Conservation (phyloP, 805 yeast genomes). For the Scheffersomyces ergatensis region DNA sequence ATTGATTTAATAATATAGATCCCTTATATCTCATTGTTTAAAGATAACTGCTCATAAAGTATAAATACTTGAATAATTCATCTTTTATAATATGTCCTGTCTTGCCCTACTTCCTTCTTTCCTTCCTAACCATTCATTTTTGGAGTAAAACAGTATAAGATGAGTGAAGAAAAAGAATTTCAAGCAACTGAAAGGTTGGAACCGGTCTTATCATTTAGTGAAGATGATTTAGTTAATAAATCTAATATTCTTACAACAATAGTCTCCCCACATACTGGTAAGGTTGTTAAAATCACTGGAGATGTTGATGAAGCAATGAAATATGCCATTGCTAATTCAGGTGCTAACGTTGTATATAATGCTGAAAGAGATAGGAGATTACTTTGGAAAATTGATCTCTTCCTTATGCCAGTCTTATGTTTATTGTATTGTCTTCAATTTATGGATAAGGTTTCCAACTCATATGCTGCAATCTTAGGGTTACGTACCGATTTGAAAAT, state of each 20-base stretch:
- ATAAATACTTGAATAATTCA: too few species aligned
- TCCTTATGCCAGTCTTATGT: conserved; percentile 24
- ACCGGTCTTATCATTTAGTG: conserved; percentile 5
- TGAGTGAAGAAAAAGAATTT: background rate
- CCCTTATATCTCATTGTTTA: too few species aligned
- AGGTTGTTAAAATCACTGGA: conserved; percentile 22
- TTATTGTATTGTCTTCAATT: conserved; percentile 24
- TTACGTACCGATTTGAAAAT: conserved; percentile 34
- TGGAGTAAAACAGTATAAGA: background rate
- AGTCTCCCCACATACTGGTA: conserved; percentile 17
- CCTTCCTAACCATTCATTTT: too few species aligned
- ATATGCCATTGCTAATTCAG: conserved; percentile 21
- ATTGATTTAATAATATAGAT: too few species aligned
- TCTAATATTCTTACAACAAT: conserved; percentile 7
- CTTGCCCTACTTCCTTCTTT: too few species aligned
- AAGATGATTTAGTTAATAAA: conserved; percentile 4
- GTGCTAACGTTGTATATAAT: conserved; percentile 11
- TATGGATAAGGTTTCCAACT: conserved; percentile 37
- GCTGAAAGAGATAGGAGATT: conserved; percentile 14
- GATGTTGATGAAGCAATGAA: conserved; percentile 42
- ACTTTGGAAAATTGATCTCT: conserved; percentile 20
- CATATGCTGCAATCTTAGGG: conserved; percentile 40
- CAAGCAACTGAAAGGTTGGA: background rate
- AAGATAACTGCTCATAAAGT: too few species aligned
- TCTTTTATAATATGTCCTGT: too few species aligned